Conservation (phyloP, 2,329 filamentous ascomycete genomes). For the Laburnicola sp. region DNA sequence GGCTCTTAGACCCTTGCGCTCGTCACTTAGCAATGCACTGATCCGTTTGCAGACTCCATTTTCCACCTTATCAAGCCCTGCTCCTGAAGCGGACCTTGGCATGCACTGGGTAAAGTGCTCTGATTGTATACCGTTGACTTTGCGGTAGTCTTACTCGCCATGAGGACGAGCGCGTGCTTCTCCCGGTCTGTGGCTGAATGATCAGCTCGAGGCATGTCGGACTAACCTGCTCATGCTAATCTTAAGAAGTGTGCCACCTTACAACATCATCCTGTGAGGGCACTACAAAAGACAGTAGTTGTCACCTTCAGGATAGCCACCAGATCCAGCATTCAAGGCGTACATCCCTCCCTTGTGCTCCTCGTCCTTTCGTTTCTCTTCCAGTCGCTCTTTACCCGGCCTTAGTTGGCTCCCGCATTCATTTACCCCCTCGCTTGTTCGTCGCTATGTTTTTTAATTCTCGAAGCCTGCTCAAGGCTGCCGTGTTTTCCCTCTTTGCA, state of each 20-base stretch:
- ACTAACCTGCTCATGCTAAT: background rate
- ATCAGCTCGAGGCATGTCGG: background rate
- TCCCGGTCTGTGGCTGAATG: background rate
- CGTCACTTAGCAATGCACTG: background rate
- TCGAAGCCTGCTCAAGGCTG: conserved; percentile 15
- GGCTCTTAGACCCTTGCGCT: background rate
- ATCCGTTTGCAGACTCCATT: background rate
- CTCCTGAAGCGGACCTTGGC: background rate
- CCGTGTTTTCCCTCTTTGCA: conserved; percentile 16
- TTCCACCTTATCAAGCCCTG: background rate
- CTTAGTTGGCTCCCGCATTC: background rate
- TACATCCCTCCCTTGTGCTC: too few relatives aligned
- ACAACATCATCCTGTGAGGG: background rate
- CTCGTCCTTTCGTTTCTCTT: background rate
- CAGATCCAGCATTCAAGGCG: too few relatives aligned
- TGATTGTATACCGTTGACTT: background rate
- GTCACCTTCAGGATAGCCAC: background rate
- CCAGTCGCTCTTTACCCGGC: background rate
- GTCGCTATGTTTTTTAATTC: conserved; percentile 20
- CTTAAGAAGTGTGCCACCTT: background rate
- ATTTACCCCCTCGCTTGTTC: conserved; percentile 2
- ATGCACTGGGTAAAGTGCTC: background rate
- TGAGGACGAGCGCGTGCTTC: background rate
- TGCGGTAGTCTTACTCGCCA: background rate
- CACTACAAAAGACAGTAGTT: background rate